Evolutionary conservation across 2,329 filamentous ascomycete species (phyloP), one percentile per base, ranked within the genome.

Genomic region (Arthrobotrys entomopaga): DNA sequence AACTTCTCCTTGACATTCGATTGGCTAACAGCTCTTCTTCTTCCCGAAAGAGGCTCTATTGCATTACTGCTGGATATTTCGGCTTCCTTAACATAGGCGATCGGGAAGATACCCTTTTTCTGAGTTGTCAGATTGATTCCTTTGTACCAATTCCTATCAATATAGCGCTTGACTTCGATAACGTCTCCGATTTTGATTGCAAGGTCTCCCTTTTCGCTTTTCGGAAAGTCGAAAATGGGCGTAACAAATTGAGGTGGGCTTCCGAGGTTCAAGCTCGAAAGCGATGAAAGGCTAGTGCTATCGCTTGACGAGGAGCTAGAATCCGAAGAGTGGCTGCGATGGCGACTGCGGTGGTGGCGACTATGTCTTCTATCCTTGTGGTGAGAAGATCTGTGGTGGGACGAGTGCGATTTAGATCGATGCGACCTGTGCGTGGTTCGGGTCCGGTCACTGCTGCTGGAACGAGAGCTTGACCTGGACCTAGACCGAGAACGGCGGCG

Each of bases 61-160:
- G 50, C 63, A 5, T 74, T 50, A 10, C 60, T 67, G 57, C 70
- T 74, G 2, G 70, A 74, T 26, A 74, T 50, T 53, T 74, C 70
- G 13, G 64, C 63, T 19, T 74, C 70, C 34, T 67, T 74, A 7
- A 67, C 63, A 22, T 64, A 74, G 0, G 63, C 57, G 19, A 74
- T 64, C 10, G 70, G 70, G 42, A 74, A 74, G n/a, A 74, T 74
- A 3, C 70, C 70, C 52, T 64, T 74, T 42, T 64, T 63, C 2
- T 24, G 40, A n/a, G 70, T 74, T 1, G 70, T 40, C 15, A 74
- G 52, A 26, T 74, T 74, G 43, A 38, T 53, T 0, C 70, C 70
- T 11, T 74, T 74, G 22, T 74, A 74, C 70, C 70, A 74, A 38
- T 67, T 66, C 43, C 57, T 59, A 13, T 74, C 70, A 20, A 74